phyloP scores from a whole-genome alignment of 768 basidiomycete species.

The Termitomyces sp. region DNA sequence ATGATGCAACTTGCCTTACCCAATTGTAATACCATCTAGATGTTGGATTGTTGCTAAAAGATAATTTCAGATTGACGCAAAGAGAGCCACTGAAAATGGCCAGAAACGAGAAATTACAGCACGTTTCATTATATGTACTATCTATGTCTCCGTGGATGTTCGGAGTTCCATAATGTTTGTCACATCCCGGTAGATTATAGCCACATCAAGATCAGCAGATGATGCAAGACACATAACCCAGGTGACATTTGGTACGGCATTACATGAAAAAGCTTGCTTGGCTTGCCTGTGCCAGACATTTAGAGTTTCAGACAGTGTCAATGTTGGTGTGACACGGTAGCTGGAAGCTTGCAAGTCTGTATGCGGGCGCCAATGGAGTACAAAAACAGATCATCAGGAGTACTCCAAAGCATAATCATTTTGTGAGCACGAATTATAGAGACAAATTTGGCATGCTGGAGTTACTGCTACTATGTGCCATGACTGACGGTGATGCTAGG shows the following conservation, averaged over 20 bases:
- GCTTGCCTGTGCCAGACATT: not conserved
- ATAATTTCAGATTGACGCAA: too few relatives aligned
- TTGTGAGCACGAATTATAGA: not conserved
- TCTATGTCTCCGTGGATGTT: too few relatives aligned
- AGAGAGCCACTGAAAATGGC: too few relatives aligned
- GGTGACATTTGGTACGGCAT: not conserved
- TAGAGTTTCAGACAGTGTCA: not conserved
- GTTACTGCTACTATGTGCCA: not conserved
- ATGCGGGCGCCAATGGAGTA: not conserved
- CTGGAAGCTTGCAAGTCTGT: not conserved
- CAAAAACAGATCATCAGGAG: not conserved
- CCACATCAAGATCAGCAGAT: too few relatives aligned
- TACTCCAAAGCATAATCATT: not conserved
- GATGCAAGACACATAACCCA: too few relatives aligned
- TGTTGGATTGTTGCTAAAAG: too few relatives aligned
- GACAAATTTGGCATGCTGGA: not conserved
- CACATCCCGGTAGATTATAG: too few relatives aligned
- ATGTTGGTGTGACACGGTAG: not conserved
- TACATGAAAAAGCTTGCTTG: not conserved
- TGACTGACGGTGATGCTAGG: not conserved
- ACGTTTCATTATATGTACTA: too few relatives aligned
- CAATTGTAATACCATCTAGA: too few relatives aligned
- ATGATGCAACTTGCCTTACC: too few relatives aligned
- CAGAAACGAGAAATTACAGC: too few relatives aligned
- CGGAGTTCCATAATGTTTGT: too few relatives aligned